Base-by-base conservation (phyloP, 2,329 filamentous ascomycete genomes). In the Alternaria sp. region DNA sequence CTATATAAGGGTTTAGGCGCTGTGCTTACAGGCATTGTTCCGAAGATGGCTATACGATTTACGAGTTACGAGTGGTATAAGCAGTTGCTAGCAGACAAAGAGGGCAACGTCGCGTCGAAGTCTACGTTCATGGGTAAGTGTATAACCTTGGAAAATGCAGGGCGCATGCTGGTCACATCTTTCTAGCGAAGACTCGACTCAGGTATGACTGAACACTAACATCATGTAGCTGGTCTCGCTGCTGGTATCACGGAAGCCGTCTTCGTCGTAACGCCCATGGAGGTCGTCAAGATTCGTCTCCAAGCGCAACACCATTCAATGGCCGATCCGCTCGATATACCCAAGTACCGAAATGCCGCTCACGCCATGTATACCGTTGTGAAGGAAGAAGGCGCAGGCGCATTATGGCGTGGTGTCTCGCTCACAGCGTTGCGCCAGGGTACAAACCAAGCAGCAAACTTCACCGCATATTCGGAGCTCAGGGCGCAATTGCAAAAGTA, bases 31-130 rank as follows among this genome's bases (percentile, higher is more conserved):
- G 95, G 95, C 67, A 99, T 99, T 78, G 88, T 99, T 23, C 95
- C 95, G 54, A 99, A 99, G 81, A 99, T 99, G 95, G 95, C 95
- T 61, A 99, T 98, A 77, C 91, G 95, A 37, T 99, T 99, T 81
- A 97, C 94, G 46, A 96, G 92, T 54, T 99, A 98, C 80, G 95
- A 98, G 79, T 88, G 86, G 76, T 99, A 98, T 81, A 98, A 98
- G 86, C 88, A 92, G 76, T 62, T 90, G 61, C 83, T 97, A 24
- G 88, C 91, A 41, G 84, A 92, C 77, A 80, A 86, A 65, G 74
- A 87, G 3, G 91, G 92, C 41, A 73, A 77, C 29, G 85, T 97
- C 46, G 87, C 86, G 29, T 90, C 90, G 46, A 84, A 85, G 67
- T 86, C 85, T 24, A 97, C 92, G 17, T 91, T 92, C 77, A 68